Evolutionary conservation across 805 yeast species (phyloP), one percentile per base, ranked within the genome.

Genomic region (Candida suzukii): DNA sequence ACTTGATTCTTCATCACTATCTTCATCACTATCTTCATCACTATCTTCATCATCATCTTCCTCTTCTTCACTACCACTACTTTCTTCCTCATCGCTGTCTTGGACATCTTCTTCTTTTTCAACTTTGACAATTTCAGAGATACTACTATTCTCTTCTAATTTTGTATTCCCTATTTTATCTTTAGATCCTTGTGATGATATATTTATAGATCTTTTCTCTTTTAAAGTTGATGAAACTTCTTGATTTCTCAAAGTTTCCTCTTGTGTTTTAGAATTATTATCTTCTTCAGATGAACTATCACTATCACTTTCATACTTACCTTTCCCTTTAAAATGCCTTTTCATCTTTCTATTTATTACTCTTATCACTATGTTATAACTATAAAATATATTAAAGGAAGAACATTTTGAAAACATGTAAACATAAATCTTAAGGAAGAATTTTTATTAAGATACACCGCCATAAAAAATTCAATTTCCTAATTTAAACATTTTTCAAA

Each of bases 241-340:
- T 26, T 26, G 29, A 4, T 26, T 26, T 10, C 5, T 26, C 5
- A 11, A 11, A 12, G 14, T 11, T 26, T 26, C 29, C 29, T 26
- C 29, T n/a, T n/a, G n/a, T n/a, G n/a, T n/a, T n/a, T n/a, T n/a
- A n/a, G n/a, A n/a, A n/a, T n/a, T n/a, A n/a, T n/a, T n/a, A 22
- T 20, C 39, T 10, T 40, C 44, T 22, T n/a, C 35, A 26, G 41
- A 41, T 19, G 41, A 33, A 25, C 46, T 40, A 6, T 17, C 29
- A 13, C 24, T 16, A 26, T 37, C 28, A 9, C 24, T 22, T 24
- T 35, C 41, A 22, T 33, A 42, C 28, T 17, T 27, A 18, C 35
- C 40, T 37, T 27, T 37, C 24, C 30, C 35, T 30, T 5, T 41
- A 30, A 31, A 44, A 17, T 42, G 26, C 37, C 29, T 34, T 20